Conservation (phyloP, 257 asterid species). For the Nicotiana knightiana region DNA sequence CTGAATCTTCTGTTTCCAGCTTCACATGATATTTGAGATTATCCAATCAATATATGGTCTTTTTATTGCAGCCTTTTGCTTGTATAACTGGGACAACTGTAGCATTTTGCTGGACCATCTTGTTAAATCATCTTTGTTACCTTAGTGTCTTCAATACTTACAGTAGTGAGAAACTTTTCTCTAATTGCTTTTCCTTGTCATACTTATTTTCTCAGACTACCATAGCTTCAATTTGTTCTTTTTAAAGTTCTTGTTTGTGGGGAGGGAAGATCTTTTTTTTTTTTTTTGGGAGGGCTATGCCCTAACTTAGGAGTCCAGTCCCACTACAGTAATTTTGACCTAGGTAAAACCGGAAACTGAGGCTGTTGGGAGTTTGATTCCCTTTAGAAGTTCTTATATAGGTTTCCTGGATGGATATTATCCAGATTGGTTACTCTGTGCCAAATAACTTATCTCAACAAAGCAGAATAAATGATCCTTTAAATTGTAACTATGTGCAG, state of each 20-base stretch:
- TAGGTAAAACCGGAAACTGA: not conserved
- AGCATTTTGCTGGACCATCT: not conserved
- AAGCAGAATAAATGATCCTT: not conserved
- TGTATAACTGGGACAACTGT: not conserved
- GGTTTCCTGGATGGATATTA: not conserved
- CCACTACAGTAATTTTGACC: not conserved
- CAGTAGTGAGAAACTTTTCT: no score
- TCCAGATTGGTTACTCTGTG: not conserved
- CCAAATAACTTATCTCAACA: not conserved
- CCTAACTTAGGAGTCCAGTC: no score
- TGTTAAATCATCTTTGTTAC: not conserved
- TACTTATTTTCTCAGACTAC: no score
- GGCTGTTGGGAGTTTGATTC: not conserved
- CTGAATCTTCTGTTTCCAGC: not conserved
- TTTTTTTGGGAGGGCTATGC: no score
- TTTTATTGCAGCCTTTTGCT: not conserved
- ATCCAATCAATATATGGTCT: not conserved
- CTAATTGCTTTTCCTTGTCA: no score
- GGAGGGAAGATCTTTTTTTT: no score
- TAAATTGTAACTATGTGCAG: slow-evolving; percentile 29
- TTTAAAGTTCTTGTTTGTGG: no score
- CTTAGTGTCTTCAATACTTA: not conserved
- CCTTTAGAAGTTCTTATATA: no score
- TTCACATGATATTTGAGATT: not conserved
- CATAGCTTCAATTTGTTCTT: no score